Percentiles rank a stretch among this genome's conserved stretches.
Conservation (phyloP, 106 monocot species). For the Apostasia shenzhenica region DNA sequence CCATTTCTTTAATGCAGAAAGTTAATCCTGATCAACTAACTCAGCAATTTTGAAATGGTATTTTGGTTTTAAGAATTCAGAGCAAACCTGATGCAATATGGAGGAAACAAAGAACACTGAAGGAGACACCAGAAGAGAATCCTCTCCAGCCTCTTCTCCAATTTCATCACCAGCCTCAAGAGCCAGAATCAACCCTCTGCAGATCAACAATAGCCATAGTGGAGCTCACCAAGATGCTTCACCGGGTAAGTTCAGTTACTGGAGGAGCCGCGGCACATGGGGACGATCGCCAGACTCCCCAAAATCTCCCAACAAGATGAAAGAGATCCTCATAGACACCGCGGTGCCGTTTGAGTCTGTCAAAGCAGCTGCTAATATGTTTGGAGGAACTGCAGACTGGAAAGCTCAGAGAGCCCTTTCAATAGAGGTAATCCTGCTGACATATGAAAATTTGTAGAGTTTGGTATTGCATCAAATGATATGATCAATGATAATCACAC, state of each 20-base stretch:
- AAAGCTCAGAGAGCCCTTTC: conserved; percentile 32
- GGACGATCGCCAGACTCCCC: not conserved
- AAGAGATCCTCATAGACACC: conserved; percentile 27
- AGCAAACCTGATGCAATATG: not conserved
- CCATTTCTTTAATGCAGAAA: too few relatives aligned
- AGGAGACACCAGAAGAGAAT: not conserved
- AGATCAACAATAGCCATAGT: not conserved
- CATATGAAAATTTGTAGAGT: not conserved
- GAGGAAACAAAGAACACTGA: not conserved
- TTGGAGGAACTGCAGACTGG: conserved; percentile 51
- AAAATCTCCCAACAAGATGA: not conserved
- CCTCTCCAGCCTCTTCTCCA: not conserved
- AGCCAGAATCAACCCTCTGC: not conserved
- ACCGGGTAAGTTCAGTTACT: not conserved
- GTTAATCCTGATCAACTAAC: too few relatives aligned
- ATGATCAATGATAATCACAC: not conserved
- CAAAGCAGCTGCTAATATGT: conserved; percentile 33
- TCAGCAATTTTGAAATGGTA: too few relatives aligned
- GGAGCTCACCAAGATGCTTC: too few relatives aligned
- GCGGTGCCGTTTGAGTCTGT: conserved; percentile 45
- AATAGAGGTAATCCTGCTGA: conserved; percentile 15
- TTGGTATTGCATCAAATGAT: not conserved
- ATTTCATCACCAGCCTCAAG: not conserved
- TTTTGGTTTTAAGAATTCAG: too few relatives aligned
- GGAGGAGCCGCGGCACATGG: not conserved